Conservation (phyloP, 2,329 filamentous ascomycete species). For the Epicoccum sorghinum region DNA sequence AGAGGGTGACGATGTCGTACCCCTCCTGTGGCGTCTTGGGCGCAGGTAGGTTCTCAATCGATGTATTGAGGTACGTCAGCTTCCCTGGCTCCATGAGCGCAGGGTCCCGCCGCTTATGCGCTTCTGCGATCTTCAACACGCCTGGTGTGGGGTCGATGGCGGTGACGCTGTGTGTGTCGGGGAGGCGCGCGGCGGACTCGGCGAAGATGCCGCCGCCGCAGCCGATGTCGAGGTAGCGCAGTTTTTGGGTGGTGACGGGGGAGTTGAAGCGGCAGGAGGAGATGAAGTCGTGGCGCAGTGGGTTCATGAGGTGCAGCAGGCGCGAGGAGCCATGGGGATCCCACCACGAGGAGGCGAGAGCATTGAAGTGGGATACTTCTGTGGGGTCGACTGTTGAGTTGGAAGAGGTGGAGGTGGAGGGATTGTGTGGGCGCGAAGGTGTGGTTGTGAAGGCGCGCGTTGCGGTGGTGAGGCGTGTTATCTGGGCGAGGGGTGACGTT, state of each 20-base stretch:
- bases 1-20: constrained; percentile 84
- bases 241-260: constrained; percentile 39
- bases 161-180: constrained; percentile 67
- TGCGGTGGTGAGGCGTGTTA: background rate
- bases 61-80: constrained; percentile 74
- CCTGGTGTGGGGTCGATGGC: constrained; percentile 79
- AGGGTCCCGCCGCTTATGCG: constrained; percentile 78
- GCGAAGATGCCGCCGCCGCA: constrained; percentile 97
- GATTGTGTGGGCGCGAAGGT: constrained; percentile 21
- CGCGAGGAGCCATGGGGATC: constrained; percentile 91
- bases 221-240: constrained; percentile 86
- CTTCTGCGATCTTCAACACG: constrained; percentile 75
- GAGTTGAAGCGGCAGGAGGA: constrained; percentile 23
- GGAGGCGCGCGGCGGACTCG: constrained; percentile 77
- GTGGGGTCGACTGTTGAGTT: constrained; percentile 69
- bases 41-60: constrained; percentile 71
- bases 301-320: constrained; percentile 97
- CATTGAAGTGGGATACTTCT: constrained; percentile 93
- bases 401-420: constrained; percentile 15
- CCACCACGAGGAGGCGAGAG: constrained; percentile 95
- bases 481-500: background rate
- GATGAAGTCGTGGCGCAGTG: constrained; percentile 77
- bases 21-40: constrained; percentile 45
- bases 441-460: constrained; percentile 26
- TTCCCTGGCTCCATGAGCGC: constrained; percentile 61